A percentile compares a stretch with the other conserved stretches of the same genome.
Conservation (phyloP, 768 basidiomycete genomes). For the Boletus vinaceobasis region DNA sequence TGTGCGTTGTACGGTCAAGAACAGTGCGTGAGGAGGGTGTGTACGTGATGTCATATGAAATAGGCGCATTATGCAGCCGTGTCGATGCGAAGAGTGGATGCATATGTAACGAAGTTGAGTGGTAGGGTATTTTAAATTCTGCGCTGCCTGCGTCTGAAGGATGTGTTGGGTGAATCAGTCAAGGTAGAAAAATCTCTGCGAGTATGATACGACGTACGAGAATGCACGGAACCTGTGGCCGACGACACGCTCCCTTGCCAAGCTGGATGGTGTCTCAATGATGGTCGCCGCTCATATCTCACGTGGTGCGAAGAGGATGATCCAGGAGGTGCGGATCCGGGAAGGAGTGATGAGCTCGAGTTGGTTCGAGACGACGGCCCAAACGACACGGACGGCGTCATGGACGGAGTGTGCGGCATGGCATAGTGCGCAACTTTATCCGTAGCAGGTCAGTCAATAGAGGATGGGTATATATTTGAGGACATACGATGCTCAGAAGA, state of each 20-base stretch:
- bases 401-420: slow-evolving; percentile 28
- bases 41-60: slow-evolving; percentile 56
- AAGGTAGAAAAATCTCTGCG: not conserved
- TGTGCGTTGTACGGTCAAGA: slow-evolving; percentile 51
- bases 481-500: slow-evolving; percentile 45
- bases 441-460: not conserved
- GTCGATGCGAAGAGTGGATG: slow-evolving; percentile 61
- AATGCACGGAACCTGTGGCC: slow-evolving; percentile 35
- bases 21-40: slow-evolving; percentile 57
- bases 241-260: slow-evolving; percentile 44
- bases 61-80: slow-evolving; percentile 54
- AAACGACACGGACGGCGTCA: slow-evolving; percentile 33
- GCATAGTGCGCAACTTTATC: slow-evolving; percentile 29
- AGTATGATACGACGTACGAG: slow-evolving; percentile 35
- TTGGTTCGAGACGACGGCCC: slow-evolving; percentile 48
- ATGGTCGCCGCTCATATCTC: slow-evolving; percentile 42
- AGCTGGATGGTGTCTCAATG: slow-evolving; percentile 44
- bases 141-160: slow-evolving; percentile 19
- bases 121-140: slow-evolving; percentile 21
- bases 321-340: slow-evolving; percentile 38
- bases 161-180: slow-evolving; percentile 4
- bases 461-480: slow-evolving; percentile 3
- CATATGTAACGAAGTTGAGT: slow-evolving; percentile 47
- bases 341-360: slow-evolving; percentile 48
- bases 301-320: slow-evolving; percentile 38